Evolutionary conservation across 441 rosid genomes (phyloP), one percentile per base, ranked within the genome.

Genomic region (Gossypium davidsonii): DNA sequence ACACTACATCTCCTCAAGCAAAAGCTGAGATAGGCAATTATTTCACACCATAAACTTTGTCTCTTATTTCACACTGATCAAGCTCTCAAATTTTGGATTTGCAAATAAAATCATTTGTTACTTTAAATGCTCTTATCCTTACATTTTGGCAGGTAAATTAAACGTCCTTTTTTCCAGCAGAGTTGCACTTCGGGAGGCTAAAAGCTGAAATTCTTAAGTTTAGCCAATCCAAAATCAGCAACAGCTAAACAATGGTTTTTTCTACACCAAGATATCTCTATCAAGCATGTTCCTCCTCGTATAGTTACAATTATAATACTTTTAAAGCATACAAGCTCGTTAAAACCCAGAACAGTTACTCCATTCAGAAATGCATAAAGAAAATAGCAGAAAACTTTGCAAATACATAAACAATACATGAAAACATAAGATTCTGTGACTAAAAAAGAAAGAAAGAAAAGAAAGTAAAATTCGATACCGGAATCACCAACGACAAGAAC

Each of bases 401-500:
- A 77, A 31, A 52, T 25, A n/a, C 20, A 39, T 12, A 71, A 10
- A 4, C 15, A 57, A 28, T 44, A 44, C 18, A 73, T 11, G 17
- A 60, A 25, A 46, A 57, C 21, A 25, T 17, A 17, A 78, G 37
- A 55, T 9, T 7, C 17, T 26, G 28, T 2, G 17, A 65, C 10
- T 7, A 34, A 57, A 48, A 34, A 34, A 34, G 37, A 31, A 34
- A 34, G 39, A 34, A 62, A 62, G 42, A 58, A 61, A 48, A 6
- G 14, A 21, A 42, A 23, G 23, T 44, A 44, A 59, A 73, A 62
- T 31, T n/a, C 61, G 59, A 17, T 81, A 91, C 99, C 99, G 77
- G 99, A 94, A 70, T 92, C 99, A 61, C 99, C 99, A 75, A 91
- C 96, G n/a, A 94, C 90, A 56, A 94, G 90, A 74, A 92, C 99